Evolutionary conservation across 306 rosid species (phyloP).

Genomic region (Acmispon strigosus): DNA sequence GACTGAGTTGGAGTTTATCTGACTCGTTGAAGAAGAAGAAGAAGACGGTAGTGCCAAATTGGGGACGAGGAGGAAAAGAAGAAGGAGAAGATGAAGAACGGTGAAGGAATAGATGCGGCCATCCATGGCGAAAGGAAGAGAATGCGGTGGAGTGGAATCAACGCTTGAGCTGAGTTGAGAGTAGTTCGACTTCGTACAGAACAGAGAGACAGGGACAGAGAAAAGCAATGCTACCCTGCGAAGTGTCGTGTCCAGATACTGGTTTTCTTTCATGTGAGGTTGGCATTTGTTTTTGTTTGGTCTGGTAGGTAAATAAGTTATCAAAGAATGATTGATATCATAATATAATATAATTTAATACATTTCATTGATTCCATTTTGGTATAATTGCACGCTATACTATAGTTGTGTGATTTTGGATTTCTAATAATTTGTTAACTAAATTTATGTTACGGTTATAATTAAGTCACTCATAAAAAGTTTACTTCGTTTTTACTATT

Average conservation of each 20-base stretch:
- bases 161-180: not conserved
- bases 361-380: too few species aligned
- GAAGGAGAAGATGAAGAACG: not conserved
- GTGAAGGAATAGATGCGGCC: constrained; percentile 17
- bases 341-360: not conserved
- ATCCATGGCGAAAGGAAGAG: constrained; percentile 45
- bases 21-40: constrained; percentile 25
- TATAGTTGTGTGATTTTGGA: too few species aligned
- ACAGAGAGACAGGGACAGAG: not conserved
- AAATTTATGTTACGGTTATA: too few species aligned
- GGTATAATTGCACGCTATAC: too few species aligned
- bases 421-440: too few species aligned
- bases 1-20: constrained; percentile 69
- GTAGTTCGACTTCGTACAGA: not conserved
- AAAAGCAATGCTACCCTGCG: not conserved
- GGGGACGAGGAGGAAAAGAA: not conserved
- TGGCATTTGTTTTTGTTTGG: constrained; percentile 4
- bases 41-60: constrained; percentile 25
- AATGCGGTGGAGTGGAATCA: constrained; percentile 35
- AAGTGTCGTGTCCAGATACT: not conserved
- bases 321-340: too few species aligned
- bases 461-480: too few species aligned
- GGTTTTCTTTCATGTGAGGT: not conserved
- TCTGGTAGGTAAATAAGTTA: not conserved
- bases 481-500: too few species aligned